Conservation (phyloP, 768 basidiomycete species). For the Sutorius australiensis region DNA sequence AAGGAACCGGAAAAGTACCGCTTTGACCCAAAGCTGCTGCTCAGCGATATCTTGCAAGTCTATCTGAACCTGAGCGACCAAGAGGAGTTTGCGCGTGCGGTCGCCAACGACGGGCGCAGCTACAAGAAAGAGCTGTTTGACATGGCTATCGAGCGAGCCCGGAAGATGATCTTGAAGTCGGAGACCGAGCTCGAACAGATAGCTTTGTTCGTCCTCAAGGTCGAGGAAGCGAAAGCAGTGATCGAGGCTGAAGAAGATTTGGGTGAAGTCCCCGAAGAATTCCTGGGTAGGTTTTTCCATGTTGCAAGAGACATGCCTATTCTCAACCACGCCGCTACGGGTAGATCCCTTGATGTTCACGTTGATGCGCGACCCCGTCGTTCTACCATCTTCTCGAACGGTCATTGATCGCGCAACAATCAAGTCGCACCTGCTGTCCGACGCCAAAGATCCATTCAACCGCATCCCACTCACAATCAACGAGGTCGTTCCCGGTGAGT, state of each 20-base stretch:
- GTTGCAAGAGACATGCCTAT: not conserved
- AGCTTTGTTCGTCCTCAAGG: slow-evolving; percentile 66
- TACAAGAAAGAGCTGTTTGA: slow-evolving; percentile 85
- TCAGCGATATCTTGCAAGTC: slow-evolving; percentile 85
- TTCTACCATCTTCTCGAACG: slow-evolving; percentile 74
- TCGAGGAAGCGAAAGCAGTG: slow-evolving; percentile 76
- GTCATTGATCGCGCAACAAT: slow-evolving; percentile 89
- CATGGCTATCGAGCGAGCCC: slow-evolving; percentile 63
- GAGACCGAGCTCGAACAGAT: slow-evolving; percentile 72
- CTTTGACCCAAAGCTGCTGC: slow-evolving; percentile 78
- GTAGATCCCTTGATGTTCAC: slow-evolving; percentile 87
- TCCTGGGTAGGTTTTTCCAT: slow-evolving; percentile 58
- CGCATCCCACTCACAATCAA: slow-evolving; percentile 75
- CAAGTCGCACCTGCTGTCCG: slow-evolving; percentile 90
- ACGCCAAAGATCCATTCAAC: slow-evolving; percentile 94
- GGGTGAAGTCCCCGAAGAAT: slow-evolving; percentile 94
- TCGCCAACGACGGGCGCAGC: slow-evolving; percentile 92
- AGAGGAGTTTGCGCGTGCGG: slow-evolving; percentile 74
- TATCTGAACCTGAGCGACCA: slow-evolving; percentile 85
- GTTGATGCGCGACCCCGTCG: slow-evolving; percentile 94
- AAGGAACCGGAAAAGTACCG: slow-evolving; percentile 83
- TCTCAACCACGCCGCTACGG: not conserved
- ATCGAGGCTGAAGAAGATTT: slow-evolving; percentile 89
- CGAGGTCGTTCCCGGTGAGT: slow-evolving; percentile 72
- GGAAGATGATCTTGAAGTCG: slow-evolving; percentile 64